These are phyloP conservation scores for Ustilago sp. DNA, from an alignment of 1,284 basidiomycete species.

Conservation along the genomic window DNA sequence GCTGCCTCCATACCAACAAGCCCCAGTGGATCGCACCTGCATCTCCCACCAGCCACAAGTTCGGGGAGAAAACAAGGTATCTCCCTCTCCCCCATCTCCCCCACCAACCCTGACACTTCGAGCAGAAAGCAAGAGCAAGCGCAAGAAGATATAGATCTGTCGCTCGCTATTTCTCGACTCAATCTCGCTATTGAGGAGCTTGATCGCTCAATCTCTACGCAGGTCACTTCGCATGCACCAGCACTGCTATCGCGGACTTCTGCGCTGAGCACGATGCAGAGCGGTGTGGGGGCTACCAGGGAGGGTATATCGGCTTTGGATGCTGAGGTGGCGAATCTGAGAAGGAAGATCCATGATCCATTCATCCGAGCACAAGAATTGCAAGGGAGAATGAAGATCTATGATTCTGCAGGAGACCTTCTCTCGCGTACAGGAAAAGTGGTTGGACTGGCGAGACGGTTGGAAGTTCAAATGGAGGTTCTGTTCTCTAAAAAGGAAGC, in stretches of 20 bases:
- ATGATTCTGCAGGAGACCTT: slow-evolving; percentile 33
- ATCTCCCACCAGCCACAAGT: neutral
- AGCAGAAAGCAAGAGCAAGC: slow-evolving; percentile 21
- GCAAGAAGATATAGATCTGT: slow-evolving; percentile 45
- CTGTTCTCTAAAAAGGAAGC: slow-evolving; percentile 24
- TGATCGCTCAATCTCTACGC: slow-evolving; percentile 28
- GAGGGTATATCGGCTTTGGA: slow-evolving; percentile 23
- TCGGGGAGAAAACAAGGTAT: slow-evolving; percentile 5
- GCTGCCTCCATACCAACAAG: neutral
- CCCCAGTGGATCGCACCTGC: neutral
- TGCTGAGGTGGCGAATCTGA: slow-evolving; percentile 18
- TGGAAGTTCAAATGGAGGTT: slow-evolving; percentile 53
- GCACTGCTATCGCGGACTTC: slow-evolving; percentile 22
- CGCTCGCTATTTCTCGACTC: slow-evolving; percentile 49
- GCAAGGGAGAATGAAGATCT: slow-evolving; percentile 16
- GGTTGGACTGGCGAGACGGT: slow-evolving; percentile 36
- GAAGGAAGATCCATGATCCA: slow-evolving; percentile 30
- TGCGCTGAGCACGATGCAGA: slow-evolving; percentile 19
- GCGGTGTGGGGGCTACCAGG: slow-evolving; percentile 9
- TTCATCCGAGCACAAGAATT: slow-evolving; percentile 21
- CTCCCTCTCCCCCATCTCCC: slow-evolving; percentile 14
- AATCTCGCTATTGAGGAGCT: slow-evolving; percentile 54
- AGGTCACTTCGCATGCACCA: slow-evolving; percentile 39
- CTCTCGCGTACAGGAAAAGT: slow-evolving; percentile 30
- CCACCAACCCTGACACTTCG: neutral